Evolutionary conservation across 179 eudicot species (phyloP).

Genomic region (Heliamphora pulchella): DNA sequence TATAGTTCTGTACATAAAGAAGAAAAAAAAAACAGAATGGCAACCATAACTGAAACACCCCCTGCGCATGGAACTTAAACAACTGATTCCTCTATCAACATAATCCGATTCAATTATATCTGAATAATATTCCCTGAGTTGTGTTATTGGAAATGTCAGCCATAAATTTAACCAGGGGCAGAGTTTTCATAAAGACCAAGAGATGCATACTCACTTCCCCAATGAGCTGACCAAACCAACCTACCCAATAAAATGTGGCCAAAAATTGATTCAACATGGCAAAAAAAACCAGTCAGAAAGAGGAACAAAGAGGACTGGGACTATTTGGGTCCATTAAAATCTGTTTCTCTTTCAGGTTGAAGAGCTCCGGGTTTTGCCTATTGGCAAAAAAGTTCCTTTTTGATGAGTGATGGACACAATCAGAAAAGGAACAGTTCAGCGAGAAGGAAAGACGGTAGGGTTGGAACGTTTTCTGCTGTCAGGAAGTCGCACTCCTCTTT

Average conservation of each 20-base stretch:
- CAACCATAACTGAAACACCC: background rate
- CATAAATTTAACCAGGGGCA: constrained; percentile 8
- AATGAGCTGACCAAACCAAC: constrained; percentile 13
- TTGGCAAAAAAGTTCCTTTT: constrained; percentile 6
- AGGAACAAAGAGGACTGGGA: constrained; percentile 6
- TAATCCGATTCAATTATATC: constrained; percentile 1
- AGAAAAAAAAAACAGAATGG: constrained; percentile 10
- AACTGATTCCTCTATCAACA: constrained; percentile 11
- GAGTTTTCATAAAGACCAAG: constrained; percentile 3
- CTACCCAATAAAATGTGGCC: constrained; percentile 17
- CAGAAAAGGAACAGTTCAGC: background rate
- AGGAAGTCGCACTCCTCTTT: constrained; percentile 24
- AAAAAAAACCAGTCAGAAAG: constrained; percentile 3
- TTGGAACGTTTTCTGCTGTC: background rate
- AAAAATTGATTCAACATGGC: constrained; percentile 21
- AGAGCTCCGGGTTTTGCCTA: background rate
- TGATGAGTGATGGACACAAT: background rate
- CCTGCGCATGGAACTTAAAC: background rate
- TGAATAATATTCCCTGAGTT: constrained; percentile 11
- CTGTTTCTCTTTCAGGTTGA: background rate
- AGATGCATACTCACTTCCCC: constrained; percentile 8
- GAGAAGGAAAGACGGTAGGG: background rate
- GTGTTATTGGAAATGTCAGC: constrained; percentile 9
- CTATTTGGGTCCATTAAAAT: background rate
- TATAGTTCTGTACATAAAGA: constrained; percentile 19